Evolutionary conservation across 2,329 filamentous ascomycete species (phyloP), one percentile per base, ranked within the genome.

Genomic region (Fusarium secorum): DNA sequence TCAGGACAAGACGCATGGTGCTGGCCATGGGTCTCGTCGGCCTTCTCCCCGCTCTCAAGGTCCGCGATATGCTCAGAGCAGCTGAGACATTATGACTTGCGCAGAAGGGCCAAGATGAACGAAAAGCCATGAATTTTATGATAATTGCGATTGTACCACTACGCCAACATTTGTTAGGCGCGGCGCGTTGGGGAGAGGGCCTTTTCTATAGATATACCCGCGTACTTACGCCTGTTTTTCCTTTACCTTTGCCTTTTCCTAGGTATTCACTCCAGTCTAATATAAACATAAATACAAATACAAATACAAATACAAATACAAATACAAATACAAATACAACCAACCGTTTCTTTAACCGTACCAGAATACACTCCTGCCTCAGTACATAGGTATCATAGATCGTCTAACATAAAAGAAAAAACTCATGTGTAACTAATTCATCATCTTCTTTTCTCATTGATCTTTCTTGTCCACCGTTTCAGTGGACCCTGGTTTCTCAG

Each of bases 1-100:
- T 75, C 60, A 78, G 76, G 56, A 78, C 75, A 53, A 74, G 75
- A 55, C 74, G 76, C 8, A 72, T 79, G 60, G 59, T 78, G 39
- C 60, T 79, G 44, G 75, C 75, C 14, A 70, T 81, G 51, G 80
- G 78, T 7, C 68, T 81, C 3, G 73, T 79, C 54, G 76, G 76
- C 18, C 68, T 78, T 33, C 36, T 76, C 20, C 72, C 76, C 3
- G 64, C 66, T n/a, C 62, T 73, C 54, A 64, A 67, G 36, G 74
- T 75, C 57, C 72, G 71, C 22, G 66, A 66, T 11, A 66, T 73
- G 60, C 46, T 73, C 22, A 57, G 44, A 38, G 60, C 71, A 33
- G 59, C 66, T n/a, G 64, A 65, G 56, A 59, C 66, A n/a, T 73
- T 76, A 73, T 76, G 74, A 76, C 74, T 73, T 68, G 33, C 11